Conservation (phyloP, 495 filamentous ascomycete species). For the Aspergillus bertholletiae region DNA sequence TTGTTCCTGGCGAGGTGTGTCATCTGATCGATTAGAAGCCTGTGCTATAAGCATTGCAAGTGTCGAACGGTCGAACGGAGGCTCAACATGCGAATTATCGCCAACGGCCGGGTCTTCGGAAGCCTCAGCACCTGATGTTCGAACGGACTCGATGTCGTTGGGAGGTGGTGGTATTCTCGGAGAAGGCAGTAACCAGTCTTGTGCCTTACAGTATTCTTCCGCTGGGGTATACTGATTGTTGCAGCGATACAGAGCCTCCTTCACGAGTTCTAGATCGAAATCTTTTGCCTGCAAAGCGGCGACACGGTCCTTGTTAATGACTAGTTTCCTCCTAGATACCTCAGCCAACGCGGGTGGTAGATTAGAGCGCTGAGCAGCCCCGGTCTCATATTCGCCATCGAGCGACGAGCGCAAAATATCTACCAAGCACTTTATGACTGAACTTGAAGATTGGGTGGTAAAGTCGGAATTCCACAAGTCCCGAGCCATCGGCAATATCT, state of each 20-base stretch:
- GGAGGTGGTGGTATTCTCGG: constrained; percentile 59
- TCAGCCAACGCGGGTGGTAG: constrained; percentile 40
- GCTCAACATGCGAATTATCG: constrained; percentile 30
- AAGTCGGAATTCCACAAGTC: constrained; percentile 74
- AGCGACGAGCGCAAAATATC: constrained; percentile 80
- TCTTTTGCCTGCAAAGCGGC: constrained; percentile 42
- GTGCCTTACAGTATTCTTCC: constrained; percentile 69
- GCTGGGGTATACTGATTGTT: constrained; percentile 59
- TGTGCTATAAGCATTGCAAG: constrained; percentile 40
- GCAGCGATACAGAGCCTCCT: constrained; percentile 82
- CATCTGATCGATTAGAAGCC: constrained; percentile 26
- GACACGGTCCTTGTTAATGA: constrained; percentile 45
- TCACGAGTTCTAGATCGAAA: constrained; percentile 55
- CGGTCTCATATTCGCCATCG: constrained; percentile 68
- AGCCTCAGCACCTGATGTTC: constrained; percentile 26
- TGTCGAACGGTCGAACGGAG: constrained; percentile 28
- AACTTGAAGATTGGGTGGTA: constrained; percentile 69
- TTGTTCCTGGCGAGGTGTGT: constrained; percentile 18
- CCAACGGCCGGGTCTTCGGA: constrained; percentile 27
- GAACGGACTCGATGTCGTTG: constrained; percentile 49
- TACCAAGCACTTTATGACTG: constrained; percentile 74
- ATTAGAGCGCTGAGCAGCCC: constrained; percentile 59
- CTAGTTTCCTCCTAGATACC: constrained; percentile 36
- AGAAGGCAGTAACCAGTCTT: constrained; percentile 37
- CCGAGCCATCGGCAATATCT: constrained; percentile 73